Percentiles rank a stretch among this genome's conserved stretches.
These are phyloP conservation scores for Jacaranda copaia DNA, from an alignment of 257 asterid genomes.

Conservation along the genomic window DNA sequence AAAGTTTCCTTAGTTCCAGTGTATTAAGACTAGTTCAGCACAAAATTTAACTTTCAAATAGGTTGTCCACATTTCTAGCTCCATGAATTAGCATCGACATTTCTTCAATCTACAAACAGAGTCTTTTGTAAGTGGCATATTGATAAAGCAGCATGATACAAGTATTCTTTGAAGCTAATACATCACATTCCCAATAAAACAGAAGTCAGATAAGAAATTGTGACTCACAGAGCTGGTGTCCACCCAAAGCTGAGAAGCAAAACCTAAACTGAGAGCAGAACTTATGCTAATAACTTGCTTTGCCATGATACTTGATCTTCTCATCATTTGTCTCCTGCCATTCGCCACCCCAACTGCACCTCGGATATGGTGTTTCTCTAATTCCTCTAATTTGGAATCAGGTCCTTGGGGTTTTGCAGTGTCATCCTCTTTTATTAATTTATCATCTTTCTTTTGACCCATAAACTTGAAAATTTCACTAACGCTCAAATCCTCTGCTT, in stretches of 20 bases:
- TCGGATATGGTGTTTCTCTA: slow-evolving; percentile 6
- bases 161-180: not conserved
- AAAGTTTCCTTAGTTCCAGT: not conserved
- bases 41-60: too few species aligned
- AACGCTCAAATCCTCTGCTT: slow-evolving; percentile 33
- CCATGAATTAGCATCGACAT: not conserved
- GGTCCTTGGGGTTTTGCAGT: slow-evolving; percentile 13
- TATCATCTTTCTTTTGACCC: slow-evolving; percentile 27
- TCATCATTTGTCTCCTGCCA: slow-evolving; percentile 56
- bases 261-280: slow-evolving; percentile 70
- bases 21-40: not conserved
- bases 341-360: slow-evolving; percentile 31
- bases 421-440: slow-evolving; percentile 34
- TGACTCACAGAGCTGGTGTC: slow-evolving; percentile 64
- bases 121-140: not conserved
- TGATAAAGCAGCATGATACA: not conserved
- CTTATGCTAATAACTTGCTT: slow-evolving; percentile 76
- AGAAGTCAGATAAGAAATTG: not conserved
- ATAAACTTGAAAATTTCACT: slow-evolving; percentile 40
- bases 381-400: slow-evolving; percentile 35
- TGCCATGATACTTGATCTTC: slow-evolving; percentile 65
- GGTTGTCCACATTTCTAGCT: too few species aligned
- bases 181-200: slow-evolving; percentile 5
- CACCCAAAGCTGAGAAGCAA: slow-evolving; percentile 79
- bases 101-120: not conserved